A percentile compares a stretch with the other conserved stretches of the same genome.
Conservation (phyloP, 2,329 filamentous ascomycete genomes). For the Aspergillus clavatus region DNA sequence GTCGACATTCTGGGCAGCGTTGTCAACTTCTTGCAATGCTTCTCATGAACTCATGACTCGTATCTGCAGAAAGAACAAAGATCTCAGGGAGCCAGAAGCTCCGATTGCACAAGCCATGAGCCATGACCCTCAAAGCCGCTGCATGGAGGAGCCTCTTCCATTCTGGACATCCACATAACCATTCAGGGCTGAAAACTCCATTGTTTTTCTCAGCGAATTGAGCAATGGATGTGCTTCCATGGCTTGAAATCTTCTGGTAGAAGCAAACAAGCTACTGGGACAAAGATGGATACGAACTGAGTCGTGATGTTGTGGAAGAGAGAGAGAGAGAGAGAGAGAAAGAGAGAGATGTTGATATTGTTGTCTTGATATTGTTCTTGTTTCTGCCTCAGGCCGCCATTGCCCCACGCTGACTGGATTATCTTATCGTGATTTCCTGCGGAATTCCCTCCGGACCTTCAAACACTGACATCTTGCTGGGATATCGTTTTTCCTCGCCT, state of each 20-base stretch:
- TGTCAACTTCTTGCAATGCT: too few relatives aligned
- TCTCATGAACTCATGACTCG: too few relatives aligned
- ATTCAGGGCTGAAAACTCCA: neutral
- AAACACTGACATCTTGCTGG: neutral
- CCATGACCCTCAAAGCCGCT: slow-evolving; percentile 7
- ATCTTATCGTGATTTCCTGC: neutral
- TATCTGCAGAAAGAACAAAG: slow-evolving; percentile 12
- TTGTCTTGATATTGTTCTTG: slow-evolving; percentile 22
- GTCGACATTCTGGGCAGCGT: too few relatives aligned
- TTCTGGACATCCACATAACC: neutral
- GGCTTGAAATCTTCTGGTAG: neutral
- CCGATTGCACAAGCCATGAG: too few relatives aligned
- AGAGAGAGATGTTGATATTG: slow-evolving; percentile 12
- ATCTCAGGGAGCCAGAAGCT: too few relatives aligned
- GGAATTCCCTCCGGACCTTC: neutral
- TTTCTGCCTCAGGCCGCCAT: slow-evolving; percentile 23
- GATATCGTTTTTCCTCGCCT: too few relatives aligned
- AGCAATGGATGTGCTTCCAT: neutral
- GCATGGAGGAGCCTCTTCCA: neutral
- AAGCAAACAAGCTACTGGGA: neutral
- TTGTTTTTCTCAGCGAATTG: neutral
- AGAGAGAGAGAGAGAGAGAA: slow-evolving; percentile 7
- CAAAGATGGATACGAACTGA: slow-evolving; percentile 11
- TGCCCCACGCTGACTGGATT: slow-evolving; percentile 16
- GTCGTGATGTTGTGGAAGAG: neutral